A percentile compares a stretch with the other conserved stretches of the same genome.
These are phyloP conservation scores for Hypoxylon sp. DNA, from an alignment of 2,329 filamentous ascomycete genomes.

Conservation along the genomic window DNA sequence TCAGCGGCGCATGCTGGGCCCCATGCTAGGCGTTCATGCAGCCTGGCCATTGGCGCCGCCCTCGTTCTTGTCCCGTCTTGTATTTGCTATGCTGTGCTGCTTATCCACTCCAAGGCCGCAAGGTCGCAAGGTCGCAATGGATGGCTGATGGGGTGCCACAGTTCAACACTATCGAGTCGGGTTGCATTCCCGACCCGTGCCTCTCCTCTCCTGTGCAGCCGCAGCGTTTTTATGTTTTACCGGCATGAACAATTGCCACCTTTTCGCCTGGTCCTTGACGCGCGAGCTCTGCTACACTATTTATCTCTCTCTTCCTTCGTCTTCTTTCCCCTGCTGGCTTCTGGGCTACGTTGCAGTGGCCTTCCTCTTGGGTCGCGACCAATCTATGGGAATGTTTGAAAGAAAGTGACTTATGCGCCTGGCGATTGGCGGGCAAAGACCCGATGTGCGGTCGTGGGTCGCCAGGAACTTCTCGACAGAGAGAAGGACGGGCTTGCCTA, in stretches of 20 bases:
- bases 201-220: constrained; percentile 45
- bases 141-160: constrained; percentile 38
- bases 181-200: constrained; percentile 47
- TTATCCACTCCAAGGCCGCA: constrained; percentile 38
- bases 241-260: constrained; percentile 49
- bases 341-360: constrained; percentile 40
- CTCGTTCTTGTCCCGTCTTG: constrained; percentile 38
- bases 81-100: constrained; percentile 40
- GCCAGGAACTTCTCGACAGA: constrained; percentile 28
- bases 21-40: constrained; percentile 50
- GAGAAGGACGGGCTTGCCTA: constrained; percentile 33
- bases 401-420: constrained; percentile 38
- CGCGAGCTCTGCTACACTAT: constrained; percentile 30
- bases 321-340: constrained; percentile 1
- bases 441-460: constrained; percentile 36
- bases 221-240: constrained; percentile 49
- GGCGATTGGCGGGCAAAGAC: constrained; percentile 35
- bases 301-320: constrained; percentile 23
- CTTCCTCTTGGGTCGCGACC: constrained; percentile 43
- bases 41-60: constrained; percentile 43
- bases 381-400: constrained; percentile 40
- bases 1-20: constrained; percentile 34
- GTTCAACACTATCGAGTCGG: constrained; percentile 44
- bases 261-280: constrained; percentile 20
- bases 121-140: too few species aligned